Evolutionary conservation across 257 asterid genomes (phyloP), one percentile per base, ranked within the genome.

Genomic region (Coffea eugenioides): DNA sequence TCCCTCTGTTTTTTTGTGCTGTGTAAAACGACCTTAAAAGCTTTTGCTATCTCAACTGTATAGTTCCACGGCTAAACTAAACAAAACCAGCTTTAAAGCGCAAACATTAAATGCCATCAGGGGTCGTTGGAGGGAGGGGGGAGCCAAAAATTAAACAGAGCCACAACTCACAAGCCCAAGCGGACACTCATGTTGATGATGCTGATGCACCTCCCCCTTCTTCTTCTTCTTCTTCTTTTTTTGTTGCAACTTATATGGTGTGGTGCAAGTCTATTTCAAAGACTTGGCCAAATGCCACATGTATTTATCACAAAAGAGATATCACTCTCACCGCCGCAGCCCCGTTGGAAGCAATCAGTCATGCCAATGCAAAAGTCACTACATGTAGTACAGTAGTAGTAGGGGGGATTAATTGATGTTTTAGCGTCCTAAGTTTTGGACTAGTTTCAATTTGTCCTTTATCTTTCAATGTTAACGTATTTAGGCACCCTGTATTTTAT

Each of bases 81-180:
- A 74, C 80, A 59, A 79, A 77, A 76, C 62, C 73, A 74, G 69
- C 82, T 82, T 79, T 81, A 81, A 83, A 75, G 77, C 76, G 70
- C 64, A 52, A 48, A 72, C 86, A 86, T 81, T 89, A 69, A 89
- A 84, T 88, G 91, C 86, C 88, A 77, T 3, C 89, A 82, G 72
- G 81, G 73, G 87, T 82, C 80, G 93, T 86, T 89, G 91, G 81
- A 34, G 36, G 71, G 84, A 61, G 27, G 36, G 23, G 15, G n/a
- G 69, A 27, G 39, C n/a, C 23, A 31, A 34, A 67, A 78, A 41
- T 25, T 73, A 67, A 66, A 80, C 25, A 45, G 65, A 82, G 76
- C 75, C 81, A 79, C 62, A 6, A 67, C 57, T 68, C 54, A 45
- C 59, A 79, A 11, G 52, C 54, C 14, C 46, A 68, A 39, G 18